A percentile compares a stretch with the other conserved stretches of the same genome.
Conservation (phyloP, 768 basidiomycete genomes). For the Pleurotus salmoneostramineus region DNA sequence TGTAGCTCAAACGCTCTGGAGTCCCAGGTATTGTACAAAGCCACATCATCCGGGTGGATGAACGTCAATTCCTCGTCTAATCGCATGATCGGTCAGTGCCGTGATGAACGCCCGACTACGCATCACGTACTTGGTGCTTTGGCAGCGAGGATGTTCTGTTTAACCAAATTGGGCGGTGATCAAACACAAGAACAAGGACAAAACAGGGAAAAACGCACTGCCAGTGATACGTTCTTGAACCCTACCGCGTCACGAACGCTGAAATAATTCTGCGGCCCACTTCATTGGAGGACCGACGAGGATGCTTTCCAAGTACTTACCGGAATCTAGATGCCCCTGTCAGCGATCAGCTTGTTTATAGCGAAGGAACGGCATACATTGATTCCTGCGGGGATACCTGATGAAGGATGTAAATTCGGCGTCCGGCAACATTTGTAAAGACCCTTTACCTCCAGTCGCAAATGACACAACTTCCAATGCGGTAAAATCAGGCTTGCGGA, state of each 20-base stretch:
- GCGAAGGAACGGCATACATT: conserved; percentile 45
- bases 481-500: conserved; percentile 86
- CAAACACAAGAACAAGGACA: not conserved
- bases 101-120: not conserved
- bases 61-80: conserved; percentile 78
- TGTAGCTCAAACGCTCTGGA: conserved; percentile 79
- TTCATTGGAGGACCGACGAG: not conserved
- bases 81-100: not conserved
- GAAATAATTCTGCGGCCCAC: conserved; percentile 62
- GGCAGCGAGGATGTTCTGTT: conserved; percentile 79
- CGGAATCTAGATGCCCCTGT: conserved; percentile 46
- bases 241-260: conserved; percentile 77
- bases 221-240: conserved; percentile 87
- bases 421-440: not conserved
- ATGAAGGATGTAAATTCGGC: not conserved
- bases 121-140: conserved; percentile 67
- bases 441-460: conserved; percentile 67
- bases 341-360: too few species aligned
- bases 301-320: conserved; percentile 26
- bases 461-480: conserved; percentile 81
- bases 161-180: not conserved
- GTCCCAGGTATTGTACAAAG: conserved; percentile 76
- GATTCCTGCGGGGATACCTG: conserved; percentile 84
- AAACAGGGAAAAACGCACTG: conserved; percentile 40
- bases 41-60: conserved; percentile 73